Evolutionary conservation across 2,329 filamentous ascomycete species (phyloP).

Genomic region (Fusarium bactridioides): DNA sequence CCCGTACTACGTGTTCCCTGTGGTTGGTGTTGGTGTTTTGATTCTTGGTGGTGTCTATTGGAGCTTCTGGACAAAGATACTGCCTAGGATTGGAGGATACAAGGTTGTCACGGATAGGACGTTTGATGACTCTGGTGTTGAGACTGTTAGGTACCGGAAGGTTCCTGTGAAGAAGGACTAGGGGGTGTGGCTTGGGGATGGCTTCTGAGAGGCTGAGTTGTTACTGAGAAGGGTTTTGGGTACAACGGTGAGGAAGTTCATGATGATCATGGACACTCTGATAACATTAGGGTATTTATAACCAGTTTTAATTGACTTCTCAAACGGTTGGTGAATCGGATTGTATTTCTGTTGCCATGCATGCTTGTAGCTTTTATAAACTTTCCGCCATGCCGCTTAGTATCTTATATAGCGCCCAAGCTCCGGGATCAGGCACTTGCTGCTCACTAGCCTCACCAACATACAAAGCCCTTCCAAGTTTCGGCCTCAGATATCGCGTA

Average conservation of each 20-base stretch:
- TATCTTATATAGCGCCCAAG: no score
- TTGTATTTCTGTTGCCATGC: no score
- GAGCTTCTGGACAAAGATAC: constrained; percentile 59
- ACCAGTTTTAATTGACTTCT: no score
- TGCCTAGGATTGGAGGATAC: constrained; percentile 59
- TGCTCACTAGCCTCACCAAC: no score
- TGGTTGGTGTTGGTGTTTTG: constrained; percentile 62
- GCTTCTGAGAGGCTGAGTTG: not conserved
- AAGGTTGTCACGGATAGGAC: constrained; percentile 55
- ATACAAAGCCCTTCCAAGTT: not conserved
- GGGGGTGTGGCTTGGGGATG: not conserved
- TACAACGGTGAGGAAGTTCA: no score
- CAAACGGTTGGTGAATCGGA: no score
- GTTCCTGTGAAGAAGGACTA: constrained; percentile 38
- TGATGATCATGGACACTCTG: no score
- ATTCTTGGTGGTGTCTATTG: constrained; percentile 61
- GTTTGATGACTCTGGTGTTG: constrained; percentile 50
- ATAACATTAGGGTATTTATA: rapidly evolving
- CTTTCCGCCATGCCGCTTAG: no score
- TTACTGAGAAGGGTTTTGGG: no score
- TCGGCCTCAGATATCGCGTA: not conserved
- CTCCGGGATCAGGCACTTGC: no score
- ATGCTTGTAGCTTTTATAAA: no score
- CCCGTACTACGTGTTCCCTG: constrained; percentile 64
- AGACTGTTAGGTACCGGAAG: constrained; percentile 53